phyloP scores from a whole-genome alignment of 2,329 filamentous ascomycete genomes.

The Talaromyces sp. region DNA sequence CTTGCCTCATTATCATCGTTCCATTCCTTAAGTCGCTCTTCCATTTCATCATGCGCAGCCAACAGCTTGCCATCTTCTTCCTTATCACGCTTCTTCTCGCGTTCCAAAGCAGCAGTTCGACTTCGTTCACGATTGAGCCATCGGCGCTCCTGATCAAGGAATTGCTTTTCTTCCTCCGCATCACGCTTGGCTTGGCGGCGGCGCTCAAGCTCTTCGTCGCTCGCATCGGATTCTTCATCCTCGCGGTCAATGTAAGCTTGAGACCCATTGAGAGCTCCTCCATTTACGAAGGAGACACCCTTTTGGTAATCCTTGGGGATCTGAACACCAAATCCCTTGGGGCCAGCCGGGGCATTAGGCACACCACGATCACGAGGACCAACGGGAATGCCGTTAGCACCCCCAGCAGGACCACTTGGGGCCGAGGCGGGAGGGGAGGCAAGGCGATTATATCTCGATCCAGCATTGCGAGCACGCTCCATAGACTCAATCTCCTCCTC shows the following conservation, averaged over 20 bases:
- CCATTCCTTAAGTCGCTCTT: constrained; percentile 76
- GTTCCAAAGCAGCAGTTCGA: constrained; percentile 79
- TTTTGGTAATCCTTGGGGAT: constrained; percentile 74
- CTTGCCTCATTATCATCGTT: constrained; percentile 83
- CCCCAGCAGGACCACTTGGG: constrained; percentile 63
- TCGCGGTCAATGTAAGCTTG: constrained; percentile 63
- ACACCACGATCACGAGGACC: constrained; percentile 70
- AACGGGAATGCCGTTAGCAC: constrained; percentile 74
- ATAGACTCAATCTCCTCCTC: constrained; percentile 92
- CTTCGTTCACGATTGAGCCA: constrained; percentile 90
- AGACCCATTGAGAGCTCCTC: constrained; percentile 67
- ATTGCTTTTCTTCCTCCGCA: constrained; percentile 76
- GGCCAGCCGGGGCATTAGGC: constrained; percentile 74
- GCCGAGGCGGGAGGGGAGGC: constrained; percentile 69
- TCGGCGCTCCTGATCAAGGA: constrained; percentile 80
- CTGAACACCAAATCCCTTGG: constrained; percentile 64
- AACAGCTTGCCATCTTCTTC: constrained; percentile 70
- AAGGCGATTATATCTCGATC: constrained; percentile 65
- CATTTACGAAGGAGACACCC: constrained; percentile 80
- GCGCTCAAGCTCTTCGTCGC: constrained; percentile 80
- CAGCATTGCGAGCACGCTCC: constrained; percentile 74
- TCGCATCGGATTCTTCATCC: constrained; percentile 84
- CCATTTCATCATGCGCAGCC: constrained; percentile 67
- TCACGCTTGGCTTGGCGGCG: constrained; percentile 71
- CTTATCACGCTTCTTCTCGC: constrained; percentile 78